Evolutionary conservation across 176 grass and related monocot genomes (phyloP).

Genomic region (Elaeis guineensis): DNA sequence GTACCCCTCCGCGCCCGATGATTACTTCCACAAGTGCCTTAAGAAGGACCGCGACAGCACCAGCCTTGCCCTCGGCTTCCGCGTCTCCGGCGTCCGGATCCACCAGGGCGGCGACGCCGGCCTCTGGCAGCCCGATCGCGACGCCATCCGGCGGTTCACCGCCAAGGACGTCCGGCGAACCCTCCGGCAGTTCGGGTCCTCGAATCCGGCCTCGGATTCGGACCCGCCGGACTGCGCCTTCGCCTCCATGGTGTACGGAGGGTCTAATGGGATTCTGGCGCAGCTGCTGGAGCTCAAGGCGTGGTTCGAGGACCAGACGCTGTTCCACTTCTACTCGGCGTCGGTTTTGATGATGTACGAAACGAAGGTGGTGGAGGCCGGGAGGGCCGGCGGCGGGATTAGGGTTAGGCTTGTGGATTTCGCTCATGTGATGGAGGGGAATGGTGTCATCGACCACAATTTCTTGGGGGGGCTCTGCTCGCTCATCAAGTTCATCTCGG

Average conservation of each 20-base stretch:
- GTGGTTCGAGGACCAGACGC: conserved; percentile 82
- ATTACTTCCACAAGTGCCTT: conserved; percentile 64
- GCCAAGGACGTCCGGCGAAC: conserved; percentile 35
- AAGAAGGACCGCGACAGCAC: conserved; percentile 58
- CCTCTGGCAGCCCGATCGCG: conserved; percentile 38
- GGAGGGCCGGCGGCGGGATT: not conserved
- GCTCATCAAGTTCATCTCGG: conserved; percentile 57
- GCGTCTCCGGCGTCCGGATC: conserved; percentile 55
- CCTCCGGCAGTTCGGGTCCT: conserved; percentile 60
- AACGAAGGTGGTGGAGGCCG: not conserved
- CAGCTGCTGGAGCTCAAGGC: conserved; percentile 72
- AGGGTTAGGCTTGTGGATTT: conserved; percentile 81
- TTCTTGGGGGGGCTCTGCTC: conserved; percentile 85
- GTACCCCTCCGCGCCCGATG: conserved; percentile 34
- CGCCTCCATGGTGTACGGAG: conserved; percentile 48
- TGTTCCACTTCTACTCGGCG: conserved; percentile 90
- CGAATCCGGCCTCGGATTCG: conserved; percentile 12
- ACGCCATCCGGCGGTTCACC: conserved; percentile 31
- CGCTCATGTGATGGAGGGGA: conserved; percentile 61
- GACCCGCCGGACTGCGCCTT: conserved; percentile 34
- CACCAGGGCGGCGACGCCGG: not conserved
- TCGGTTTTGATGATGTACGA: conserved; percentile 66
- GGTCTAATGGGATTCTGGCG: conserved; percentile 45
- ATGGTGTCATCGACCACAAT: conserved; percentile 87
- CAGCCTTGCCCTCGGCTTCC: conserved; percentile 51